Conservation (phyloP, 768 basidiomycete species). For the Leccinum rimulosum region DNA sequence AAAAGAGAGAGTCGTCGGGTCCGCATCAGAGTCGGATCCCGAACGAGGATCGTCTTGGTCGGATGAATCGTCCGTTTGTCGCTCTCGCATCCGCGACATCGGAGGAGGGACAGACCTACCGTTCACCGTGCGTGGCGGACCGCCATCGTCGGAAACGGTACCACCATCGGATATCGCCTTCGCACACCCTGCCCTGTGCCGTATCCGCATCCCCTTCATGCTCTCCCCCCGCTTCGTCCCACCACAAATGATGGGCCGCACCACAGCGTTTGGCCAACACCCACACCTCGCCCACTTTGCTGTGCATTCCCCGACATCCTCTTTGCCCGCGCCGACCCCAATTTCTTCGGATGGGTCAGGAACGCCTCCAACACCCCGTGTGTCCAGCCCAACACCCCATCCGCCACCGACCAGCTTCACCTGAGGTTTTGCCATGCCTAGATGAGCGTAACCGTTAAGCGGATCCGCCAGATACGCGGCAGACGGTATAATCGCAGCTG, state of each 20-base stretch:
- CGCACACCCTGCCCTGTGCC: conserved; percentile 19
- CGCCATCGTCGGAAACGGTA: background rate
- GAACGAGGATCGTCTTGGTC: conserved; percentile 19
- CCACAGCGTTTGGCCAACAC: conserved; percentile 49
- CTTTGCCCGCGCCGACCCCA: conserved; percentile 15
- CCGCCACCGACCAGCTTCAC: conserved; percentile 80
- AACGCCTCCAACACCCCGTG: conserved; percentile 61
- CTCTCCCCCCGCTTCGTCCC: conserved; percentile 18
- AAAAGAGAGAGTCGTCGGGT: conserved; percentile 53
- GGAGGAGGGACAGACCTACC: conserved; percentile 11
- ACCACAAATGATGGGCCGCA: conserved; percentile 42
- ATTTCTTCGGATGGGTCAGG: conserved; percentile 6
- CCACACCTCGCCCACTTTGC: conserved; percentile 57
- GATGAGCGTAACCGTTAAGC: conserved; percentile 80
- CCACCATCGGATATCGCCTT: conserved; percentile 4
- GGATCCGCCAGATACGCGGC: conserved; percentile 73
- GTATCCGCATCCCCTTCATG: conserved; percentile 18
- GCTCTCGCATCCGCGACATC: conserved; percentile 7
- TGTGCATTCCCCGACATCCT: conserved; percentile 40
- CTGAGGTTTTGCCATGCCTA: conserved; percentile 80
- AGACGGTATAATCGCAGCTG: conserved; percentile 62
- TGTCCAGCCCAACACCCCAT: conserved; percentile 75
- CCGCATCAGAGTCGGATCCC: conserved; percentile 22
- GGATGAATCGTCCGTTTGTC: conserved; percentile 13
- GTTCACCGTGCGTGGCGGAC: conserved; percentile 9